Conservation (phyloP, 2,329 filamentous ascomycete genomes). For the Cephalotrichum gorgonifer region DNA sequence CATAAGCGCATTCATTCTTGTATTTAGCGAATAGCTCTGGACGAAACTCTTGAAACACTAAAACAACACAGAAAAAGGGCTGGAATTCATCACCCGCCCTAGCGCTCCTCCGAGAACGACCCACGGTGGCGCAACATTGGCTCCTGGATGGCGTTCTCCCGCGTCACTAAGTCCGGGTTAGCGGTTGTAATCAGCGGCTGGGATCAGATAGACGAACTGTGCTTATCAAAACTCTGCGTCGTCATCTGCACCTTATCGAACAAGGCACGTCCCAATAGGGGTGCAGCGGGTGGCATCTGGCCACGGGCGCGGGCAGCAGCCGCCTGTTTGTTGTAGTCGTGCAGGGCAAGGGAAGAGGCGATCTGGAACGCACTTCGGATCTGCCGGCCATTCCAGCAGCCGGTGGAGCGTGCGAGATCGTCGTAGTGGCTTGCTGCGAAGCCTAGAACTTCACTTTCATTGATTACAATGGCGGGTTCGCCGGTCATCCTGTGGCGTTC, state of each 20-base stretch:
- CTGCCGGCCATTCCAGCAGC: conserved; percentile 26
- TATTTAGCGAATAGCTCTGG: too few relatives aligned
- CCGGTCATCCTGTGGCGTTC: conserved; percentile 24
- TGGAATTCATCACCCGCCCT: too few relatives aligned
- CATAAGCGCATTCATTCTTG: too few relatives aligned
- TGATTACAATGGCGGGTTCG: conserved; percentile 21
- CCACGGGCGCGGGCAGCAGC: conserved; percentile 13
- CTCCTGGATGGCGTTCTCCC: not conserved
- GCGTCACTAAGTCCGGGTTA: too few relatives aligned
- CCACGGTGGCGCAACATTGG: not conserved
- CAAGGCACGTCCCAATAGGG: conserved; percentile 22
- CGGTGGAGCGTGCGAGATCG: conserved; percentile 14
- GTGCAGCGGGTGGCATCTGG: conserved; percentile 21
- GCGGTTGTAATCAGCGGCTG: too few relatives aligned
- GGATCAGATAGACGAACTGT: too few relatives aligned
- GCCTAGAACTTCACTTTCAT: conserved; percentile 22
- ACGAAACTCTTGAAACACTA: too few relatives aligned
- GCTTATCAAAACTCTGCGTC: not conserved
- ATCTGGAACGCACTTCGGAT: conserved; percentile 26
- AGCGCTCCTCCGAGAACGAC: not conserved
- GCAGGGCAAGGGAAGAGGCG: conserved; percentile 24
- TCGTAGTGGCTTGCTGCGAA: conserved; percentile 22
- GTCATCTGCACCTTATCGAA: conserved; percentile 27
- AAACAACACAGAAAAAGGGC: too few relatives aligned
- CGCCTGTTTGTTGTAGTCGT: conserved; percentile 18